Percentiles rank a stretch among this genome's conserved stretches.
Conservation (phyloP, 768 basidiomycete species). For the Lactarius sp. region DNA sequence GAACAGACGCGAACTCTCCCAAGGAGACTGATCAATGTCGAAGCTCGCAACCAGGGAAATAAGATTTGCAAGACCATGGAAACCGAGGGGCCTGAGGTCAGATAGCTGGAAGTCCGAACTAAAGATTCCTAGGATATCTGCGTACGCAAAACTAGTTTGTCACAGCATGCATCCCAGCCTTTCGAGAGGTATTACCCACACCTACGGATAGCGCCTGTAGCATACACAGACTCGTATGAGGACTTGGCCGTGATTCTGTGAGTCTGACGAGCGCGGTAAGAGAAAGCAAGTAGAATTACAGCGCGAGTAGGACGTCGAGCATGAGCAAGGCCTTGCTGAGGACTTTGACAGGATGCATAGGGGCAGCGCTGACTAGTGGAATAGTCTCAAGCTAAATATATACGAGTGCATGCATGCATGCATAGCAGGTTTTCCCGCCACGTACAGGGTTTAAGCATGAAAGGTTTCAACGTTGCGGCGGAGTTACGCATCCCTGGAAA, state of each 20-base stretch:
- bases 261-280: background rate
- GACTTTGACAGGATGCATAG: too few relatives aligned
- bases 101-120: conserved; percentile 60
- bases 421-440: too few relatives aligned
- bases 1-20: conserved; percentile 43
- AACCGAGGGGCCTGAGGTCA: conserved; percentile 61
- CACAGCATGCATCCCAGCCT: background rate
- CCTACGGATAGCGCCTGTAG: conserved; percentile 14
- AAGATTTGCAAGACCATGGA: conserved; percentile 56
- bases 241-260: conserved; percentile 37
- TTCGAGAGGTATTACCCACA: conserved; percentile 13
- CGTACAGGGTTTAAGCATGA: background rate
- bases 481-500: too few relatives aligned
- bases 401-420: background rate
- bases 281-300: too few relatives aligned
- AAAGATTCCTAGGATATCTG: conserved; percentile 61
- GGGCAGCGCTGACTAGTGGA: too few relatives aligned
- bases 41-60: conserved; percentile 60
- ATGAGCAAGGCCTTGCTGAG: background rate
- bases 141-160: background rate
- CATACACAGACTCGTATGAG: conserved; percentile 47
- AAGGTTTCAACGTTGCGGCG: too few relatives aligned
- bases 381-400: background rate
- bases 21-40: conserved; percentile 56
- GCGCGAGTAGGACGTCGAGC: too few relatives aligned